Conservation (phyloP, 2,329 filamentous ascomycete genomes). For the Decorospora gaudefroyi region DNA sequence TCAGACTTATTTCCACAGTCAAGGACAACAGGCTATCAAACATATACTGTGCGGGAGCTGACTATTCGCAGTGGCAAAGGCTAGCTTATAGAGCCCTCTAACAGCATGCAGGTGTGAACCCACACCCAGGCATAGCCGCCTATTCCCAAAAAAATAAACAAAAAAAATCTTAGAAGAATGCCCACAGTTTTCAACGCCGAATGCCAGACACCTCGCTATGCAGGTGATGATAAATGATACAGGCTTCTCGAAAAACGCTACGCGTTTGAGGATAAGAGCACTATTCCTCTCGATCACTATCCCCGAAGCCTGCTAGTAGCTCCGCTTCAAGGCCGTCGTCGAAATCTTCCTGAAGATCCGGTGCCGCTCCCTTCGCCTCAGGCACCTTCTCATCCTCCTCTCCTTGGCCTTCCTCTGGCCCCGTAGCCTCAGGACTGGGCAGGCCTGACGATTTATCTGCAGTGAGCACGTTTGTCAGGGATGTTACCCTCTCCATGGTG, state of each 20-base stretch:
- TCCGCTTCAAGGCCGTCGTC: constrained; percentile 56
- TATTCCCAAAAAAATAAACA: constrained; percentile 13
- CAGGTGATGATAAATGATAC: constrained; percentile 28
- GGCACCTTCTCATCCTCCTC: constrained; percentile 53
- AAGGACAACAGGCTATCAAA: too few relatives aligned
- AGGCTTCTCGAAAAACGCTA: not conserved
- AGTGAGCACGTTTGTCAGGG: constrained; percentile 51
- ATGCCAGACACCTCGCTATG: constrained; percentile 48
- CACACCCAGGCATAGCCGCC: too few relatives aligned
- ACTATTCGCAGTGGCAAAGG: too few relatives aligned
- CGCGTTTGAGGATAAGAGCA: not conserved
- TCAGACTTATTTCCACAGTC: too few relatives aligned
- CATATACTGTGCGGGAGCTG: too few relatives aligned
- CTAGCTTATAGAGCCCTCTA: not conserved
- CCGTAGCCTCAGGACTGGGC: constrained; percentile 48
- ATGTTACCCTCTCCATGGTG: constrained; percentile 53
- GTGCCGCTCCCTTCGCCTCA: constrained; percentile 35
- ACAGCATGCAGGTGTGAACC: too few relatives aligned
- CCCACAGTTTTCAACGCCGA: constrained; percentile 26
- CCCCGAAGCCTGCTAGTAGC: constrained; percentile 50
- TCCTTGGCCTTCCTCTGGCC: constrained; percentile 46
- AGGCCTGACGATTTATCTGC: constrained; percentile 49
- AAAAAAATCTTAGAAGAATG: too few relatives aligned
- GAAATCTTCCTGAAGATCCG: constrained; percentile 55
- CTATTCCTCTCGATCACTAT: constrained; percentile 30